Conservation (phyloP, 768 basidiomycete genomes). For the Rhizopogon vinicolor region DNA sequence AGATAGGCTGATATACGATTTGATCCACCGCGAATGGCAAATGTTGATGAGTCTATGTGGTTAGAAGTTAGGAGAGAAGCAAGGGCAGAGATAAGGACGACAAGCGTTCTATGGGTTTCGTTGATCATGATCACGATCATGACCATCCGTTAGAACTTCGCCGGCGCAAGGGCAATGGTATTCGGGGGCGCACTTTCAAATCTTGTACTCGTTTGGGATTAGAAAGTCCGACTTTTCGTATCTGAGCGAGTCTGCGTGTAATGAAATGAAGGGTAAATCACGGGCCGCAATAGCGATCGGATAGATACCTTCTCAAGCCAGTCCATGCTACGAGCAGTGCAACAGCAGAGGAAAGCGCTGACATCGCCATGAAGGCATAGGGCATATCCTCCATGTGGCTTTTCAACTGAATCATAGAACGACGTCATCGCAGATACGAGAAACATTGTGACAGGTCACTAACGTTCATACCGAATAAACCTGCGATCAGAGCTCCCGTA, state of each 20-base stretch:
- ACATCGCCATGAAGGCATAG: conserved; percentile 70
- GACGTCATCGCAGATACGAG: background rate
- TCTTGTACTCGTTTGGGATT: conserved; percentile 18
- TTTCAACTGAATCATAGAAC: conserved; percentile 47
- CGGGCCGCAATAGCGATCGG: conserved; percentile 10
- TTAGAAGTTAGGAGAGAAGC: background rate
- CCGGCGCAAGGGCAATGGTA: conserved; percentile 36
- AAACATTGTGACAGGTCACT: conserved; percentile 24
- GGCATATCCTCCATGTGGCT: conserved; percentile 70
- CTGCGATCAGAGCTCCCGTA: conserved; percentile 83
- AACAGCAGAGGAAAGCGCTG: conserved; percentile 51
- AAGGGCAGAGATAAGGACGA: conserved; percentile 8
- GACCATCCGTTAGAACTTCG: conserved; percentile 37
- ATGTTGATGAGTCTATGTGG: background rate
- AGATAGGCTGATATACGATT: conserved; percentile 7
- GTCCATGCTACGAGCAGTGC: conserved; percentile 58
- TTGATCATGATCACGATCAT: conserved; percentile 16
- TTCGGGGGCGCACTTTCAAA: conserved; percentile 21
- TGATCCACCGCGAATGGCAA: conserved; percentile 8
- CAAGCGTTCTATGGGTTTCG: conserved; percentile 4
- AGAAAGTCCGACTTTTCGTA: conserved; percentile 41
- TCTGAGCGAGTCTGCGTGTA: conserved; percentile 34
- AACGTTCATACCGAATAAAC: conserved; percentile 96
- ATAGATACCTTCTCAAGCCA: conserved; percentile 57
- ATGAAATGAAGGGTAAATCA: conserved; percentile 4